These are phyloP conservation scores for Yamadazyma oceani DNA, from an alignment of 1,139 yeast species.

Conservation along the genomic window DNA sequence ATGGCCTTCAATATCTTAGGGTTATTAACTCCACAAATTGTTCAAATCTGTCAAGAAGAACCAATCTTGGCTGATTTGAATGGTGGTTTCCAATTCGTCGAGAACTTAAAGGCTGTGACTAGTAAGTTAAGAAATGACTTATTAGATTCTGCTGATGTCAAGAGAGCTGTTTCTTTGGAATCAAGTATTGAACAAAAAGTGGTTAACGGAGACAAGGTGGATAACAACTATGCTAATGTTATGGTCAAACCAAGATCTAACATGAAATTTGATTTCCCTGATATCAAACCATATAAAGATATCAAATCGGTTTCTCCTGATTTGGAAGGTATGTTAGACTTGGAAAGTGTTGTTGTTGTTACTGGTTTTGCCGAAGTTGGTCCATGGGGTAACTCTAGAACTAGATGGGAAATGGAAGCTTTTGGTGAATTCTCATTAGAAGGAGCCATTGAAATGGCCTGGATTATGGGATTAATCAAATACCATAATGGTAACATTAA, in stretches of 20 bases:
- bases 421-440: conserved; percentile 93
- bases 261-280: conserved; percentile 92
- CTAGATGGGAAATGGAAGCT: conserved; percentile 99
- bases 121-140: conserved; percentile 78
- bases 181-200: conserved; percentile 90
- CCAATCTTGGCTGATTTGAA: conserved; percentile 98
- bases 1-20: conserved; percentile 99
- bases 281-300: conserved; percentile 71
- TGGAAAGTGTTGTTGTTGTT: conserved; percentile 87
- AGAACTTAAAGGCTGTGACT: conserved; percentile 88
- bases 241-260: conserved; percentile 89
- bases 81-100: conserved; percentile 95
- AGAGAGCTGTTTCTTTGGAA: conserved; percentile 95
- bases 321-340: conserved; percentile 87
- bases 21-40: conserved; percentile 83
- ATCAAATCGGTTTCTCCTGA: conserved; percentile 71
- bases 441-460: conserved; percentile 98
- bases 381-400: conserved; percentile 99
- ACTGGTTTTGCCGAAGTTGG: conserved; percentile 98
- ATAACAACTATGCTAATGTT: conserved; percentile 77
- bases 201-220: conserved; percentile 87
- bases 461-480: conserved; percentile 98
- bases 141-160: conserved; percentile 82
- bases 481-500: conserved; percentile 91
- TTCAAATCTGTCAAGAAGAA: conserved; percentile 83